Conservation (phyloP, 2,329 filamentous ascomycete genomes). For the Neonectria hederae region DNA sequence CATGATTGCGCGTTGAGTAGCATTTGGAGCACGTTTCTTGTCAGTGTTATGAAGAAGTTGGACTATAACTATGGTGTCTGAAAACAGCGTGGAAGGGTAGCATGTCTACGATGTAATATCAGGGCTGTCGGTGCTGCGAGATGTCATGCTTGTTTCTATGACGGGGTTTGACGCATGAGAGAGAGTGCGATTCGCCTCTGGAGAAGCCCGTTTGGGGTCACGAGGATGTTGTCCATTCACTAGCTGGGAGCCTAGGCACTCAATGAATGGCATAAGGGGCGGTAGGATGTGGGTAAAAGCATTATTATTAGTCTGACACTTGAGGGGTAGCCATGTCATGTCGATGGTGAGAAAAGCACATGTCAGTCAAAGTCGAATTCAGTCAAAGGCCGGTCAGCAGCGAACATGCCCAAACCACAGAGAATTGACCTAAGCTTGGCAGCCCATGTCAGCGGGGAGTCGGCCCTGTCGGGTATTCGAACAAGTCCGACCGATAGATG, state of each 20-base stretch:
- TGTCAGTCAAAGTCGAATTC: conserved; percentile 3
- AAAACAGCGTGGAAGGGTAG: no score
- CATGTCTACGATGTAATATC: no score
- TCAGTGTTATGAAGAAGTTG: no score
- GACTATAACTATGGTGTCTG: no score
- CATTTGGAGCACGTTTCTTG: neutral
- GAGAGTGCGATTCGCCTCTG: neutral
- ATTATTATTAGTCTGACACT: no score
- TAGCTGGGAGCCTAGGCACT: neutral
- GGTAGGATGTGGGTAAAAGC: no score
- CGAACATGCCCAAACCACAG: neutral
- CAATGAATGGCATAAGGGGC: neutral
- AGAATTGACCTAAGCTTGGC: no score
- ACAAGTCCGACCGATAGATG: no score
- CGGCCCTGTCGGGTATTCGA: neutral
- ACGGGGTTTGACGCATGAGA: neutral
- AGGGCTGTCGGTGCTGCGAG: no score
- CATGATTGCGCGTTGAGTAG: neutral
- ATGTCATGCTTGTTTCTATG: neutral
- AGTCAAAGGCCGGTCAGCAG: neutral
- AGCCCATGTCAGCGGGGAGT: neutral
- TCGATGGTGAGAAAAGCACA: conserved; percentile 1
- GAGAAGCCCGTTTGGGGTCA: neutral
- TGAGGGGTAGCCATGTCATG: no score
- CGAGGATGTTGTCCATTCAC: neutral